Evolutionary conservation across 441 rosid species (phyloP).

Genomic region (Gossypium laxum): DNA sequence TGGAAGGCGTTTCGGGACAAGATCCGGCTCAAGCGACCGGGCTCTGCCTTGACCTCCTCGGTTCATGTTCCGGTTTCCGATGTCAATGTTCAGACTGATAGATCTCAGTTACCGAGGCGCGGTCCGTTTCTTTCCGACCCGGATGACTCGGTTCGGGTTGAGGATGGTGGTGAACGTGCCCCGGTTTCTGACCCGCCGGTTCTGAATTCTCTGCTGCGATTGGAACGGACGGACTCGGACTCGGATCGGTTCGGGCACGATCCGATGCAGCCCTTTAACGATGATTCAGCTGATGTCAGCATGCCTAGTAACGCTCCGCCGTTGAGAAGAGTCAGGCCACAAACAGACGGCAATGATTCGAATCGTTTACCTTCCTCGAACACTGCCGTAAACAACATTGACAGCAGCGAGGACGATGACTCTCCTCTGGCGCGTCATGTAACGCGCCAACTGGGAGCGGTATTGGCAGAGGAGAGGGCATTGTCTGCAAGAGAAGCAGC

Average conservation of each 20-base stretch:
- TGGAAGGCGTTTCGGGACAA: slow-evolving; percentile 70
- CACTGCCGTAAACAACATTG: slow-evolving; percentile 20
- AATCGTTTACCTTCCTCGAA: slow-evolving; percentile 13
- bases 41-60: slow-evolving; percentile 66
- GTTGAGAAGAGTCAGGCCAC: slow-evolving; percentile 35
- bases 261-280: slow-evolving; percentile 19
- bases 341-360: slow-evolving; percentile 40
- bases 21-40: slow-evolving; percentile 59
- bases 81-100: slow-evolving; percentile 19
- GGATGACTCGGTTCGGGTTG: slow-evolving; percentile 9
- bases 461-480: slow-evolving; percentile 50
- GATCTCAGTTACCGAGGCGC: slow-evolving; percentile 23
- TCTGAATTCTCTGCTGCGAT: slow-evolving; percentile 27
- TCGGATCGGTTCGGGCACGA: slow-evolving; percentile 34
- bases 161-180: slow-evolving; percentile 15
- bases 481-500: slow-evolving; percentile 71
- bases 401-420: slow-evolving; percentile 12
- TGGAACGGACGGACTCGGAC: slow-evolving; percentile 41
- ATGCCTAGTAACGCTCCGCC: slow-evolving; percentile 28
- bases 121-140: slow-evolving; percentile 22
- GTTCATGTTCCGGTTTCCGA: slow-evolving; percentile 51
- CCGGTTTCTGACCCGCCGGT: slow-evolving; percentile 20
- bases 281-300: slow-evolving; percentile 17
- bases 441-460: slow-evolving; percentile 27
- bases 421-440: slow-evolving; percentile 24